Evolutionary conservation across 306 rosid genomes (phyloP).

Genomic region (Sicyos baderoa): DNA sequence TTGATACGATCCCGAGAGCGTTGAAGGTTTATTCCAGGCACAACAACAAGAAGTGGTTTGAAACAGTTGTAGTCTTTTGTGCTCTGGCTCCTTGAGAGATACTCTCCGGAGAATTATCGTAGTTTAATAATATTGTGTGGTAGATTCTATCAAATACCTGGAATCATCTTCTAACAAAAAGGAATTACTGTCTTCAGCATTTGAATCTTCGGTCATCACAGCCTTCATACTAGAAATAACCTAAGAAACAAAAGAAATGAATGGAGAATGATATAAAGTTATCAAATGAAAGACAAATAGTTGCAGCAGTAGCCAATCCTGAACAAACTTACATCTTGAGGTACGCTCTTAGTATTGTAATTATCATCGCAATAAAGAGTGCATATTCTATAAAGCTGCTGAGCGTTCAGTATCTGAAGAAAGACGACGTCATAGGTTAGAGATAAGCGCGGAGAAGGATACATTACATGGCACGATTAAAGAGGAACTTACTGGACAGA

Average conservation of each 20-base stretch:
- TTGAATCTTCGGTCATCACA: constrained; percentile 58
- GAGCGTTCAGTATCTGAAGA: constrained; percentile 65
- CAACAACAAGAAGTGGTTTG: no score
- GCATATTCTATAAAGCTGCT: constrained; percentile 79
- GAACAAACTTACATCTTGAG: constrained; percentile 55
- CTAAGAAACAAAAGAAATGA: constrained; percentile 26
- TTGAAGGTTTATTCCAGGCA: no score
- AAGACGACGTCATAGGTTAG: constrained; percentile 7
- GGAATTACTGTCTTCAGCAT: constrained; percentile 36
- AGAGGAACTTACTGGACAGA: constrained; percentile 86
- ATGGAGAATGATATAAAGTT: background rate
- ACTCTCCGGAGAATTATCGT: no score
- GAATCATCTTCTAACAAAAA: constrained; percentile 80
- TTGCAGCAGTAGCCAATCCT: constrained; percentile 5
- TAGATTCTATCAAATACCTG: no score
- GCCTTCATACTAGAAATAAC: constrained; percentile 70
- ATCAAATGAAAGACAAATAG: constrained; percentile 1
- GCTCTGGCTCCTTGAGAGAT: no score
- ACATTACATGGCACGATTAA: constrained; percentile 6
- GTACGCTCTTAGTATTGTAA: constrained; percentile 45
- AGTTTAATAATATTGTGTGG: no score
- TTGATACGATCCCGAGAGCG: no score
- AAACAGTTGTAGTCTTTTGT: no score
- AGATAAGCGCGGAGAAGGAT: background rate
- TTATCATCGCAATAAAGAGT: constrained; percentile 50